phyloP scores from a whole-genome alignment of 1,139 yeast genomes.

The Nadsonia commutata region DNA sequence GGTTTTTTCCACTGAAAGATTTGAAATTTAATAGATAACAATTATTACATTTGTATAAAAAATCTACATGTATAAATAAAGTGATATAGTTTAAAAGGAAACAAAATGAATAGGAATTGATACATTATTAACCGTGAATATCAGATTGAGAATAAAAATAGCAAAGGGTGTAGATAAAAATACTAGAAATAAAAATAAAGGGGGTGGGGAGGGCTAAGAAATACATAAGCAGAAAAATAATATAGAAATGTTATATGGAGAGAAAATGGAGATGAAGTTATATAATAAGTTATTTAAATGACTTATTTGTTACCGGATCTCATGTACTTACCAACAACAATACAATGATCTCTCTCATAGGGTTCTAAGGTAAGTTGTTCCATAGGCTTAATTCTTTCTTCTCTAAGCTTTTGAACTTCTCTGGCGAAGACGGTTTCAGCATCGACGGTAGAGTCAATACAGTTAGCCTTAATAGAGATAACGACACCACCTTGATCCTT shows the following conservation, averaged over 20 bases:
- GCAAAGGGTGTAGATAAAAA: not conserved
- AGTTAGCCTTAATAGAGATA: slow-evolving; percentile 97
- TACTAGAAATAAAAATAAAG: not conserved
- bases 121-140: not conserved
- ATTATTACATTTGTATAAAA: too few species aligned
- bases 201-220: not conserved
- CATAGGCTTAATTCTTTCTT: slow-evolving; percentile 94
- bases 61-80: too few species aligned
- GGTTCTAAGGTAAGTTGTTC: slow-evolving; percentile 98
- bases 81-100: too few species aligned
- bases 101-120: too few species aligned
- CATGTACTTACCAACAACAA: slow-evolving; percentile 91
- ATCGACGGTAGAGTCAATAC: slow-evolving; percentile 98
- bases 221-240: not conserved
- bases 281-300: not conserved
- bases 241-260: not conserved
- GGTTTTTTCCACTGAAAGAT: too few species aligned
- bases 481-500: slow-evolving; percentile 98
- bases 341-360: slow-evolving; percentile 98
- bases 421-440: slow-evolving; percentile 99
- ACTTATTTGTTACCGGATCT: slow-evolving; percentile 71
- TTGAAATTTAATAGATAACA: too few species aligned
- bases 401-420: slow-evolving; percentile 97
- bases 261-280: not conserved
- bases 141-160: not conserved